These are phyloP conservation scores for Gardenia jasminoides DNA, from an alignment of 257 asterid genomes.

Conservation along the genomic window DNA sequence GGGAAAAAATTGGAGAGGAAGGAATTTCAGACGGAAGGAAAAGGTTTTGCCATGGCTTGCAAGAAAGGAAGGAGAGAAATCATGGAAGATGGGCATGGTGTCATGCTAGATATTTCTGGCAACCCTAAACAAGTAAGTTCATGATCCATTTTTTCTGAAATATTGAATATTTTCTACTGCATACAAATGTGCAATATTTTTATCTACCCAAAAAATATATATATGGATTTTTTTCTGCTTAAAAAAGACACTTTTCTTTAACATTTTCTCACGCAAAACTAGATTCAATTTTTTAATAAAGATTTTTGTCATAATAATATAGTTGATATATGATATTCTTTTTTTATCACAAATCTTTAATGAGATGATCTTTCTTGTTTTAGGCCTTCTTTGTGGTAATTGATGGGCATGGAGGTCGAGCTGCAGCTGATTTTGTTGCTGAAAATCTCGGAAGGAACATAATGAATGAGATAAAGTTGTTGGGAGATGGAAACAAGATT, in stretches of 20 bases:
- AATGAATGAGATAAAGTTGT: constrained; percentile 24
- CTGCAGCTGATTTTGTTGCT: constrained; percentile 47
- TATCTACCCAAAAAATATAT: no score
- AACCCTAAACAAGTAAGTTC: constrained; percentile 45
- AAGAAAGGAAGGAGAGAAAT: constrained; percentile 50
- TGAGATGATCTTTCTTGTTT: not conserved
- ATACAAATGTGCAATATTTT: not conserved
- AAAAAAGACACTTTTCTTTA: no score
- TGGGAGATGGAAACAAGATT: constrained; percentile 11
- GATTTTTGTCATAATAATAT: no score
- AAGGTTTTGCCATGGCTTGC: constrained; percentile 35
- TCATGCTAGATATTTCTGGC: constrained; percentile 40
- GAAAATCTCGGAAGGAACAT: constrained; percentile 47
- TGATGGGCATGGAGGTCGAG: constrained; percentile 57
- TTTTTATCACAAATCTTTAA: not conserved
- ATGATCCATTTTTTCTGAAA: not conserved
- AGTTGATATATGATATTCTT: not conserved
- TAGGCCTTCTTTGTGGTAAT: constrained; percentile 55
- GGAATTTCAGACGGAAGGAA: constrained; percentile 36
- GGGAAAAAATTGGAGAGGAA: constrained; percentile 28
- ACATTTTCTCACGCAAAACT: not conserved
- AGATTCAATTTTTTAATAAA: no score
- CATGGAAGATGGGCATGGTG: constrained; percentile 54
- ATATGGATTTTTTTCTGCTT: no score
- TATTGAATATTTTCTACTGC: no score